phyloP scores from a whole-genome alignment of 1,284 basidiomycete species.

The Psilocybe mexicana region DNA sequence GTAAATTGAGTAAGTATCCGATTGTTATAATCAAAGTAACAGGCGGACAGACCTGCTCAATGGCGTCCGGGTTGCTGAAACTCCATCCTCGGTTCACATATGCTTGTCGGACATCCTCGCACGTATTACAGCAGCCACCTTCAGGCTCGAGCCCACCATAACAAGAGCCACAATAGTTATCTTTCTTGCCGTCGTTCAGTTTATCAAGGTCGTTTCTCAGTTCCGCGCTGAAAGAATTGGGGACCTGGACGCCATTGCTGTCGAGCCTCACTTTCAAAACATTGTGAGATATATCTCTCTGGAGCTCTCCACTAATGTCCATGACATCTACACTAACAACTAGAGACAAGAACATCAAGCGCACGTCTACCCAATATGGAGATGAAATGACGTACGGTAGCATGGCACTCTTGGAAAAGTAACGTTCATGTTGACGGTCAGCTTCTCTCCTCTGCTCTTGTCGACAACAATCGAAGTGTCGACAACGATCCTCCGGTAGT shows the following conservation, averaged over 20 bases:
- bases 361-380: neutral
- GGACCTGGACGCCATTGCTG: constrained; percentile 59
- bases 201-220: constrained; percentile 86
- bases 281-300: constrained; percentile 89
- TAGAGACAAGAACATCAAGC: constrained; percentile 31
- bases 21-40: constrained; percentile 1
- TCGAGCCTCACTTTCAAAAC: constrained; percentile 84
- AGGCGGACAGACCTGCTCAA: constrained; percentile 81
- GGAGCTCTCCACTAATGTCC: constrained; percentile 97
- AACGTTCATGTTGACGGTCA: constrained; percentile 91
- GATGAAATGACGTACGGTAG: constrained; percentile 69
- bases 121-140: constrained; percentile 92
- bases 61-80: constrained; percentile 86
- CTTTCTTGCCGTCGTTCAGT: constrained; percentile 61
- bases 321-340: constrained; percentile 95
- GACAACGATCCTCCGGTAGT: constrained; percentile 86
- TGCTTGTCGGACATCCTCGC: constrained; percentile 91
- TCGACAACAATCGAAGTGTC: constrained; percentile 94
- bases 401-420: constrained; percentile 98
- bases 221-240: constrained; percentile 58
- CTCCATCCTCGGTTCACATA: constrained; percentile 96
- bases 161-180: constrained; percentile 92
- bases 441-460: constrained; percentile 90
- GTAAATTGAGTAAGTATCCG: neutral
- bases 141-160: constrained; percentile 88